These are phyloP conservation scores for Picea glauca DNA, from an alignment of 75 land plant genomes.

Conservation along the genomic window DNA sequence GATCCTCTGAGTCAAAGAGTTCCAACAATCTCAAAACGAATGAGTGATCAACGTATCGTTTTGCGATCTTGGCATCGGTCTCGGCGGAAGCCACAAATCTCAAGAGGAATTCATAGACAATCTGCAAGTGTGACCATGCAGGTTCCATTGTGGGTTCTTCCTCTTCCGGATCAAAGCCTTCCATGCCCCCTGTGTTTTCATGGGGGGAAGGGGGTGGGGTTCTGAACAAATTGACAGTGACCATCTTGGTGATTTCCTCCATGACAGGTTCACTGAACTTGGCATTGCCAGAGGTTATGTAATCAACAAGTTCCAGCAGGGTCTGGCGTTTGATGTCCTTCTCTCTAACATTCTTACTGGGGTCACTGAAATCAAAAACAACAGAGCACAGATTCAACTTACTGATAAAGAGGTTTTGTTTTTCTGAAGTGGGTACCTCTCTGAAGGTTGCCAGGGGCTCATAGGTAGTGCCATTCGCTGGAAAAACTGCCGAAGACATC, in stretches of 20 bases:
- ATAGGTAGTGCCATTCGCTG: constrained; percentile 36
- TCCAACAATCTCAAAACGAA: constrained; percentile 44
- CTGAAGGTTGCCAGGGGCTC: constrained; percentile 50
- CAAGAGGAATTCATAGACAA: constrained; percentile 59
- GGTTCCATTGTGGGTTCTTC: constrained; percentile 65
- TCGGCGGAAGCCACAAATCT: constrained; percentile 40
- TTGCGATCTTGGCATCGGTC: constrained; percentile 64
- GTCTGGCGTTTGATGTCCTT: constrained; percentile 56
- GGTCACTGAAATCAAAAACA: constrained; percentile 48
- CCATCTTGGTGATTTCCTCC: constrained; percentile 47
- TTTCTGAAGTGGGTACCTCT: constrained; percentile 38
- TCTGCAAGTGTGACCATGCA: constrained; percentile 56
- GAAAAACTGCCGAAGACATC: constrained; percentile 40
- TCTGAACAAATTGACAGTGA: constrained; percentile 44
- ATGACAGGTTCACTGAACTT: constrained; percentile 41
- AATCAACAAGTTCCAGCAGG: constrained; percentile 47
- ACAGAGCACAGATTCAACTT: constrained; percentile 55
- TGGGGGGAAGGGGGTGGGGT: constrained; percentile 37
- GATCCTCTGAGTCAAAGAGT: constrained; percentile 65
- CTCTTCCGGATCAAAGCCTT: constrained; percentile 46
- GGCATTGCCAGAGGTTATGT: constrained; percentile 15
- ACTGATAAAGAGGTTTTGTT: constrained; percentile 45
- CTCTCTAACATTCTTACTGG: constrained; percentile 32
- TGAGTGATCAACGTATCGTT: constrained; percentile 49
- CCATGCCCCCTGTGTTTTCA: constrained; percentile 13